These are phyloP conservation scores for Cercophora samala DNA, from an alignment of 495 filamentous ascomycete genomes.

Conservation along the genomic window DNA sequence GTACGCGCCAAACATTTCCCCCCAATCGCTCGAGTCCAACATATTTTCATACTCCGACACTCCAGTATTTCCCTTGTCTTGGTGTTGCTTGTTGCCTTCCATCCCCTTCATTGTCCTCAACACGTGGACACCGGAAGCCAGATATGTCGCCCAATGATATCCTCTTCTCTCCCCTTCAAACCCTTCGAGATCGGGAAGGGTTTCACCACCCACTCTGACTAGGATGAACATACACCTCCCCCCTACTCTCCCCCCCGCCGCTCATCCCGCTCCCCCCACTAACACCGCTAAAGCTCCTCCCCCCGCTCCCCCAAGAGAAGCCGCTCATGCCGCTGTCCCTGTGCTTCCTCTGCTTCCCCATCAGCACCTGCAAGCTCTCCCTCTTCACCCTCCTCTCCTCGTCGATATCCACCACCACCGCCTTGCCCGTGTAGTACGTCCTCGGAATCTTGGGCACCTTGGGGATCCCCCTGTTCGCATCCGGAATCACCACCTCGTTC, in stretches of 20 bases:
- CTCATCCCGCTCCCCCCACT: not conserved
- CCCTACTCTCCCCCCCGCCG: not conserved
- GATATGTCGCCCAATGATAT: no score
- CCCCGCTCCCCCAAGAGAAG: not conserved
- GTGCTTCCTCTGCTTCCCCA: not conserved
- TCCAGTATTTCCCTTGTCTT: not conserved
- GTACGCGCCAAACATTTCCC: not conserved
- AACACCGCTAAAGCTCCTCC: not conserved
- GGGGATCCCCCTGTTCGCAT: conserved; percentile 41
- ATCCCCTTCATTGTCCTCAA: no score
- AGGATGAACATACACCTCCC: not conserved
- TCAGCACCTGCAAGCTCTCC: not conserved
- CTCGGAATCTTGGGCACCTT: conserved; percentile 31
- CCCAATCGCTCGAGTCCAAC: not conserved
- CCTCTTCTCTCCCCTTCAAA: no score
- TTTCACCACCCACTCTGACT: not conserved
- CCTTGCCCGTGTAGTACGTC: not conserved
- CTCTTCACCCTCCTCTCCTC: conserved; percentile 12
- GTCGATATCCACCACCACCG: conserved; percentile 2
- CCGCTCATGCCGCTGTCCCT: not conserved
- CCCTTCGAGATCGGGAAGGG: no score
- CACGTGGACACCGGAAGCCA: no score
- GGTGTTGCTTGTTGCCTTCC: not conserved
- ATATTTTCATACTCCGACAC: not conserved
- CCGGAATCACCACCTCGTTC: conserved; percentile 29